A percentile compares a stretch with the other conserved stretches of the same genome.
These are phyloP conservation scores for Triangularia setosa DNA, from an alignment of 2,329 filamentous ascomycete species.

Conservation along the genomic window DNA sequence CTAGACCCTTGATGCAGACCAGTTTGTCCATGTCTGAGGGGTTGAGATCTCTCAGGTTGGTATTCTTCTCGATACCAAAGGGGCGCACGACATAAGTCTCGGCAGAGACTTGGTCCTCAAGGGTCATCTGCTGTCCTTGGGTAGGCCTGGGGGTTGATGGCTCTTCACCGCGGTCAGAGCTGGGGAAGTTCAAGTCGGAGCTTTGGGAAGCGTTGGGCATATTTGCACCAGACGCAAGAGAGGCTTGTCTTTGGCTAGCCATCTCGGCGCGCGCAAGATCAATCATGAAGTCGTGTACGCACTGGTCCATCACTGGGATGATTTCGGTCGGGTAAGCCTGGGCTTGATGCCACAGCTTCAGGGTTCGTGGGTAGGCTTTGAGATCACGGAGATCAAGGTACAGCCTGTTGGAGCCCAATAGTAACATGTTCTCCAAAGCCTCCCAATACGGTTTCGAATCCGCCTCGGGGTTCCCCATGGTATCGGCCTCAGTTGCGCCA, in stretches of 20 bases:
- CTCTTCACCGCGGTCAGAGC: constrained; percentile 67
- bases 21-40: constrained; percentile 96
- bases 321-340: constrained; percentile 95
- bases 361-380: constrained; percentile 85
- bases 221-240: constrained; percentile 53
- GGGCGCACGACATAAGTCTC: constrained; percentile 82
- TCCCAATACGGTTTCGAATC: constrained; percentile 79
- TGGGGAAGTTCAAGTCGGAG: constrained; percentile 73
- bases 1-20: constrained; percentile 89
- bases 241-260: constrained; percentile 57
- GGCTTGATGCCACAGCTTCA: constrained; percentile 92
- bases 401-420: constrained; percentile 76
- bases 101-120: constrained; percentile 77
- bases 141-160: constrained; percentile 42
- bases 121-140: constrained; percentile 48
- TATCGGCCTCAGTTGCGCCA: constrained; percentile 74
- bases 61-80: constrained; percentile 79
- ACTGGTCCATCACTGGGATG: constrained; percentile 92
- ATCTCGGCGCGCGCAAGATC: constrained; percentile 81
- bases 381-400: constrained; percentile 88
- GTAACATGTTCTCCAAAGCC: constrained; percentile 85
- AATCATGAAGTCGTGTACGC: constrained; percentile 87
- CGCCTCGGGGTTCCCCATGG: constrained; percentile 63
- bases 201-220: constrained; percentile 52
- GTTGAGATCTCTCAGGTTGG: constrained; percentile 91